Evolutionary conservation across 2,329 filamentous ascomycete genomes (phyloP).

Genomic region (Ascosphaera apis): DNA sequence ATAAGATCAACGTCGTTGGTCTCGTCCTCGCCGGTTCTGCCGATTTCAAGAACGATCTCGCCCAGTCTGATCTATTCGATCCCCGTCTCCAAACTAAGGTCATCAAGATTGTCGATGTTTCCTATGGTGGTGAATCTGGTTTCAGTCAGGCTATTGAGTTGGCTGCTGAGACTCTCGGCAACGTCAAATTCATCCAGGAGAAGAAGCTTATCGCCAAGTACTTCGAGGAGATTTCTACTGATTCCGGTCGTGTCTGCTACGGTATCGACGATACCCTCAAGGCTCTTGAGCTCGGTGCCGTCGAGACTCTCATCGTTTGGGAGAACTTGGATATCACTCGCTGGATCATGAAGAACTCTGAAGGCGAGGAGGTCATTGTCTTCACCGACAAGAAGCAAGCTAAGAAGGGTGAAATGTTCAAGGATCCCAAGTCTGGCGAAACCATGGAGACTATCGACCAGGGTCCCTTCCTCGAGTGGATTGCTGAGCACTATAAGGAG

Average conservation of each 20-base stretch:
- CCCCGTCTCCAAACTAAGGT: conserved; percentile 78
- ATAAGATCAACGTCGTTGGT: conserved; percentile 95
- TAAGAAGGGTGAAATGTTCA: conserved; percentile 57
- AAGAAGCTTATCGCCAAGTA: conserved; percentile 99
- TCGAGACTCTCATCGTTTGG: conserved; percentile 85
- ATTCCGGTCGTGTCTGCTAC: conserved; percentile 92
- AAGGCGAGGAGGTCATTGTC: conserved; percentile 47
- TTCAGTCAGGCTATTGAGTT: conserved; percentile 99
- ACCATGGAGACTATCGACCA: conserved; percentile 90
- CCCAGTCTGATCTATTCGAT: conserved; percentile 94
- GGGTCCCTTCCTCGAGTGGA: conserved; percentile 95
- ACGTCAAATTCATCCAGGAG: conserved; percentile 99
- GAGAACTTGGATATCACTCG: conserved; percentile 92
- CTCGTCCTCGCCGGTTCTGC: conserved; percentile 89
- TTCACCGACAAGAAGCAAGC: conserved; percentile 82
- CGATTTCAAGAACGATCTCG: conserved; percentile 98
- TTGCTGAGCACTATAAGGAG: conserved; percentile 94
- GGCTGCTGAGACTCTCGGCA: conserved; percentile 81
- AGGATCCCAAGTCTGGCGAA: conserved; percentile 85
- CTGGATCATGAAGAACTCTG: conserved; percentile 65
- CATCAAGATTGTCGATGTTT: conserved; percentile 98
- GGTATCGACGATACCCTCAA: conserved; percentile 95
- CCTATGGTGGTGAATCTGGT: conserved; percentile 95
- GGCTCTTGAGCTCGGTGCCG: conserved; percentile 83
- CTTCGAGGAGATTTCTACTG: conserved; percentile 97